A percentile compares a stretch with the other conserved stretches of the same genome.
These are phyloP conservation scores for Mycena polygramma DNA, from an alignment of 768 basidiomycete genomes.

Conservation along the genomic window DNA sequence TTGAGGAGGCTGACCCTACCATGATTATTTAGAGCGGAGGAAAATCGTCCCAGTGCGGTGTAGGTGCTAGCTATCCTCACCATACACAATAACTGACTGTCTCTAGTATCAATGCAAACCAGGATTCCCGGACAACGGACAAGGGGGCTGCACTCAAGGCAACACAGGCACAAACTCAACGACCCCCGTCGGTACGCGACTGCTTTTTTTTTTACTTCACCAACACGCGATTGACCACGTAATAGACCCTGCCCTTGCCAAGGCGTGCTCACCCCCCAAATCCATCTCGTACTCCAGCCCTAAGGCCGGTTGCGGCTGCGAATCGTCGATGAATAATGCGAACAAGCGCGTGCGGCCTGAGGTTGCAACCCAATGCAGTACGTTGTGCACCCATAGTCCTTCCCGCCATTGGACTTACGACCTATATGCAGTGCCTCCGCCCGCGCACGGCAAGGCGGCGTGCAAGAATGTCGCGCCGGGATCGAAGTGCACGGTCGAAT, in stretches of 20 bases:
- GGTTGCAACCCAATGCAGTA: background rate
- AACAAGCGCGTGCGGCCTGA: background rate
- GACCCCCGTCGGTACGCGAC: background rate
- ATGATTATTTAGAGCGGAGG: background rate
- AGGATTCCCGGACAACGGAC: background rate
- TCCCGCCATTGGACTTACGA: no score
- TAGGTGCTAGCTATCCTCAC: background rate
- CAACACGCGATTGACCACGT: background rate
- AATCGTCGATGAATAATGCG: background rate
- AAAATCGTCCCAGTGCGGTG: background rate
- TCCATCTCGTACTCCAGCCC: constrained; percentile 5
- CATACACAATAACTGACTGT: background rate
- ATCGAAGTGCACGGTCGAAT: background rate
- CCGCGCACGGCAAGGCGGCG: background rate
- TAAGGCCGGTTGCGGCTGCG: constrained; percentile 1
- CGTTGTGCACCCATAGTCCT: no score
- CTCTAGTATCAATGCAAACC: background rate
- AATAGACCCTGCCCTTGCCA: constrained; percentile 3
- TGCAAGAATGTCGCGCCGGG: background rate
- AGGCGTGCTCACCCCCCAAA: background rate
- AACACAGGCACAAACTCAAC: background rate
- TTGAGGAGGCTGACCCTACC: no score
- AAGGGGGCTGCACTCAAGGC: background rate
- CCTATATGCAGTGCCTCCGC: background rate
- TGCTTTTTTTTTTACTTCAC: background rate